Evolutionary conservation across 345 rosid species (phyloP), one percentile per base, ranked within the genome.

Genomic region (Eucalyptus tenuipes): DNA sequence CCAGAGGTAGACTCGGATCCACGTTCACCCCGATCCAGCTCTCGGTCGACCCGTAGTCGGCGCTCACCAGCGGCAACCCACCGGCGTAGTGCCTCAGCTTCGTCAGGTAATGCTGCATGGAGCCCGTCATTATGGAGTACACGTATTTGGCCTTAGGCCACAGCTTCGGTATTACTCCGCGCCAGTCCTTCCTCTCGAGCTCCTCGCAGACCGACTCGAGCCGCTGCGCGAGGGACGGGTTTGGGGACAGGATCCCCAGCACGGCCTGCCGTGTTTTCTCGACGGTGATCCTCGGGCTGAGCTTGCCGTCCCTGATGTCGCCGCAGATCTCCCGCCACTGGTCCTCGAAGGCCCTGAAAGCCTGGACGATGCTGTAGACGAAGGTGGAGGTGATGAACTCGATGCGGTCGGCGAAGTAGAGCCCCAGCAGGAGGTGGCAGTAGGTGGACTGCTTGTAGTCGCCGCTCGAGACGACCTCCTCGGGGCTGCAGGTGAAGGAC

Each of bases 1-100:
- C 98, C 17, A 99, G 97, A 1, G 95, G 94, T 89, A 92, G 91
- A 87, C 80, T 89, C 37, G 99, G 98, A 91, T 95, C 98, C 89
- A 96, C 92, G 88, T 97, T 97, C 81, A 94, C 99, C 49, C 99
- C 99, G 12, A 97, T 97, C 99, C 99, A 97, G 86, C 99, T 94
- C 94, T 97, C 99, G 0, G 98, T 96, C 7, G 99, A 95, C 12
- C 99, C 99, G 64, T 97, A 97, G 86, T 97, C 99, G 47, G 96
- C 99, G 87, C 98, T 93, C 50, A 96, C 96, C 64, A 97, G 89
- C 55, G 99, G 95, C 91, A 97, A 90, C n/a, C 88, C 93, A 4
- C 96, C 94, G 22, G 93, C 93, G 47, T 97, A 96, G 88, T 95
- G 97, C 91, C 96, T 95, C n/a, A 97, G 87, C 89, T 93, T 96